Evolutionary conservation across 73 alveolate species (phyloP).

Genomic region (Urostyla sp.): DNA sequence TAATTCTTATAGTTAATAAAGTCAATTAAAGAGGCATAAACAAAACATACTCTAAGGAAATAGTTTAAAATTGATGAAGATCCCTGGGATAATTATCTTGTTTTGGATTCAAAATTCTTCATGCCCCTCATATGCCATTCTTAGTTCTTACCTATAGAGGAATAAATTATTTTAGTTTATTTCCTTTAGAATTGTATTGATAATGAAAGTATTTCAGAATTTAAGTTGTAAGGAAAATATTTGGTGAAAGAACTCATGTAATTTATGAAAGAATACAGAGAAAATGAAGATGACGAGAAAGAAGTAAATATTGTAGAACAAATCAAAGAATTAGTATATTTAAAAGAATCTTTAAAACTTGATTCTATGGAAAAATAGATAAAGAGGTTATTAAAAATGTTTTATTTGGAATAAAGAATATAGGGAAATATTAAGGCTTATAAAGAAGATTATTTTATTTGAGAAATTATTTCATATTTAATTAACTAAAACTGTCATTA

Average conservation of each 20-base stretch:
- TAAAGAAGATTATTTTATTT: constrained; percentile 52
- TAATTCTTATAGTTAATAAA: constrained; percentile 26
- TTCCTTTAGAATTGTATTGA: background rate
- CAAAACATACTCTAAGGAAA: constrained; percentile 20
- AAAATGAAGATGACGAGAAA: constrained; percentile 45
- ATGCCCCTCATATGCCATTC: constrained; percentile 59
- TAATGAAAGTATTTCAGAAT: constrained; percentile 58
- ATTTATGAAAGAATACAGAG: constrained; percentile 49
- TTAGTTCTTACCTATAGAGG: background rate
- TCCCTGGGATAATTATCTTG: constrained; percentile 70
- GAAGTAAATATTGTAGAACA: constrained; percentile 42
- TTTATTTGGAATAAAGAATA: constrained; percentile 48
- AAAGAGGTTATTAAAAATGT: constrained; percentile 32
- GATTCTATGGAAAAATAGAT: constrained; percentile 5
- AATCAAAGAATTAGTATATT: background rate
- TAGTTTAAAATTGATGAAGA: constrained; percentile 59
- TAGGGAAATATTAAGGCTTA: constrained; percentile 27
- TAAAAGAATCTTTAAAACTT: background rate
- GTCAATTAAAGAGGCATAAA: constrained; percentile 8
- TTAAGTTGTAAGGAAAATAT: background rate
- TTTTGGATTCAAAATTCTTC: constrained; percentile 51
- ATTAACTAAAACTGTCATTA: too few species aligned
- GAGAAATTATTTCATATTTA: background rate
- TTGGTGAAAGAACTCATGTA: constrained; percentile 16
- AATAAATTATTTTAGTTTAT: constrained; percentile 3